These are phyloP conservation scores for Litsea cubeba DNA, from an alignment of 164 flowering plant species.

Conservation along the genomic window DNA sequence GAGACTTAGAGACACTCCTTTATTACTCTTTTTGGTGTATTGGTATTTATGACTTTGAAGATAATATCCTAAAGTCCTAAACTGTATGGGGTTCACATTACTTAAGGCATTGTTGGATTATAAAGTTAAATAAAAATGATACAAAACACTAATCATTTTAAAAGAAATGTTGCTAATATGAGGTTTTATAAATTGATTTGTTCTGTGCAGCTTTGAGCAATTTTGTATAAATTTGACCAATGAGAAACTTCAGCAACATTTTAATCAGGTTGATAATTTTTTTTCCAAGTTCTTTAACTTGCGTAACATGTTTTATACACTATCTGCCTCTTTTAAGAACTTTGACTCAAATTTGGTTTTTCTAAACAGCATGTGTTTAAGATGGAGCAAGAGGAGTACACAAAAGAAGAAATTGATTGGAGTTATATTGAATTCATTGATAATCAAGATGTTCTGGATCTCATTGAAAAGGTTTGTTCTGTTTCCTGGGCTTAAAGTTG, in stretches of 20 bases:
- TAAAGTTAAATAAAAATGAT: neutral
- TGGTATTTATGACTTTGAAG: no score
- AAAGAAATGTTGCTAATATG: neutral
- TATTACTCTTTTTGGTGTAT: no score
- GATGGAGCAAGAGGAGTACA: constrained; percentile 99
- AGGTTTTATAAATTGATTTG: neutral
- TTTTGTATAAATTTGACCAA: constrained; percentile 98
- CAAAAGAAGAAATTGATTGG: constrained; percentile 96
- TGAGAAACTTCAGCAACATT: constrained; percentile 99
- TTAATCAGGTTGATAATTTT: constrained; percentile 79
- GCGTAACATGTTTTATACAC: neutral
- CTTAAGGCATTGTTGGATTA: neutral
- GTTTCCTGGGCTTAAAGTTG: neutral
- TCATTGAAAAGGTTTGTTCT: constrained; percentile 83
- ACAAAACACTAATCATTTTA: neutral
- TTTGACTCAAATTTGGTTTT: constrained; percentile 5
- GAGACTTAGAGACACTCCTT: no score
- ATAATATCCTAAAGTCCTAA: no score
- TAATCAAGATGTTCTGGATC: constrained; percentile 92
- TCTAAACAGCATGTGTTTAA: constrained; percentile 87
- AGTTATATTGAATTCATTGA: constrained; percentile 98
- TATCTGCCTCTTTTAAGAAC: neutral
- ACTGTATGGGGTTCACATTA: neutral
- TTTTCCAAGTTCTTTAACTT: constrained; percentile 1
- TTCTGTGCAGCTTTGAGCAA: constrained; percentile 85